Base-by-base conservation (phyloP, 2,329 filamentous ascomycete genomes). In the Pseudogymnoascus sp. region DNA sequence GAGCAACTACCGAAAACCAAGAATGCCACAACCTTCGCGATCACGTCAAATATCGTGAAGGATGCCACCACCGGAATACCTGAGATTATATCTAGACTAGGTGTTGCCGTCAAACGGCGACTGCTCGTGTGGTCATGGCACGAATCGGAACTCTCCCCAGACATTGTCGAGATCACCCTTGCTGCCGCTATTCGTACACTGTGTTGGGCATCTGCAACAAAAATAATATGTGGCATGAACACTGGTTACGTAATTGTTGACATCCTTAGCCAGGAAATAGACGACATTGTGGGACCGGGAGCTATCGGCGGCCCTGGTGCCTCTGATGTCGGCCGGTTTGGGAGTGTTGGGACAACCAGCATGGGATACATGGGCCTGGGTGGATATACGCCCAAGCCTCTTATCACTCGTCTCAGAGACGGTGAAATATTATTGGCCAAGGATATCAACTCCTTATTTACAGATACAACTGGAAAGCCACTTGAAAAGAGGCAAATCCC, bases 321-420 rank as follows among this genome's bases (percentile, higher is more conserved):
- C 35, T 64, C 66, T 35, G 71, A 70, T 61, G 77, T 78, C 1
- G 77, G 78, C 1, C 82, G 91, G 35, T 92, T 96, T 65, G 90
- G 90, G 5, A 88, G 90, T 1, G 86, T 92, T 63, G 88, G 87
- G 62, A 88, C 86, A 59, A 88, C 87, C 6, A 89, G 90, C 55
- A 96, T 97, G 90, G 91, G 92, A 45, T 97, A 97, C 70, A 95
- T 97, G 82, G 92, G 92, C 1, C 85, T 97, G 70, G 91, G 90
- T 57, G 89, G 90, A 39, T 94, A 91, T 76, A 90, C 92, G 60
- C 92, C 94, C 1, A 95, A 90, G 69, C 95, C 94, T 5, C 79
- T 99, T 67, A 90, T 90, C 5, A 86, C 92, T 5, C 87, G 87
- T 66, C 79, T 99, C 10, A 82, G 84, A 2, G 89, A 95, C 64